Percentiles rank a stretch among this genome's conserved stretches.
These are phyloP conservation scores for Moesziomyces sp. DNA, from an alignment of 1,284 basidiomycete genomes.

Conservation along the genomic window DNA sequence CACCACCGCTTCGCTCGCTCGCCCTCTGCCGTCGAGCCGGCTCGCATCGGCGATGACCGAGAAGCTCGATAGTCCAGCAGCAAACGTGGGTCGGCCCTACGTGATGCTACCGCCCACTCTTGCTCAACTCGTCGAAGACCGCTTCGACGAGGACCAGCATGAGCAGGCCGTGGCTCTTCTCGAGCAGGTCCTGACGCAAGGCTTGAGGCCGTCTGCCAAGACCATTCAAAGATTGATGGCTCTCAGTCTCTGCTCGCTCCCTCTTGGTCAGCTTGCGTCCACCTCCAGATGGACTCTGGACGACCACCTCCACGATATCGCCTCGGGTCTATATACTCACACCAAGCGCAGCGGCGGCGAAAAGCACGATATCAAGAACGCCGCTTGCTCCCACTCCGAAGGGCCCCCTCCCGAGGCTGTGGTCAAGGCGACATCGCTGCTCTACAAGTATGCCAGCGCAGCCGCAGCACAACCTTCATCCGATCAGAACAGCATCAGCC, in stretches of 20 bases:
- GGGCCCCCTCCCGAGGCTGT: conserved; percentile 21
- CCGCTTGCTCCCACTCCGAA: conserved; percentile 14
- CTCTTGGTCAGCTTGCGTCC: conserved; percentile 21
- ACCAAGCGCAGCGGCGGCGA: conserved; percentile 10
- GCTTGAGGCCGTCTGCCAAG: conserved; percentile 10
- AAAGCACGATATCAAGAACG: conserved; percentile 12
- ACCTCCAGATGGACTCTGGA: conserved; percentile 39
- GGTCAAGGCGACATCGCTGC: conserved; percentile 31
- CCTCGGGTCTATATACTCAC: conserved; percentile 14
- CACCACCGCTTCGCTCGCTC: too few relatives aligned
- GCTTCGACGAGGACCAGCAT: conserved; percentile 46
- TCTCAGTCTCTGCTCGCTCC: conserved; percentile 46
- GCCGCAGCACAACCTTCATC: neutral
- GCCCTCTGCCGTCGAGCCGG: too few relatives aligned
- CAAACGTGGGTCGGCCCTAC: neutral
- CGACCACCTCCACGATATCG: conserved; percentile 22
- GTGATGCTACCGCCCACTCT: conserved; percentile 10
- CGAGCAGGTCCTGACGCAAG: conserved; percentile 23
- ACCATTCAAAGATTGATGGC: conserved; percentile 33
- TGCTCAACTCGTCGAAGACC: conserved; percentile 36
- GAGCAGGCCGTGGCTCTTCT: conserved; percentile 45
- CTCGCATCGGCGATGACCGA: neutral
- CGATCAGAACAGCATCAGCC: neutral
- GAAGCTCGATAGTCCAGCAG: neutral
- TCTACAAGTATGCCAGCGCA: conserved; percentile 13